Base-by-base conservation (phyloP, 768 basidiomycete genomes). In the Pleurotus tuber-regium region DNA sequence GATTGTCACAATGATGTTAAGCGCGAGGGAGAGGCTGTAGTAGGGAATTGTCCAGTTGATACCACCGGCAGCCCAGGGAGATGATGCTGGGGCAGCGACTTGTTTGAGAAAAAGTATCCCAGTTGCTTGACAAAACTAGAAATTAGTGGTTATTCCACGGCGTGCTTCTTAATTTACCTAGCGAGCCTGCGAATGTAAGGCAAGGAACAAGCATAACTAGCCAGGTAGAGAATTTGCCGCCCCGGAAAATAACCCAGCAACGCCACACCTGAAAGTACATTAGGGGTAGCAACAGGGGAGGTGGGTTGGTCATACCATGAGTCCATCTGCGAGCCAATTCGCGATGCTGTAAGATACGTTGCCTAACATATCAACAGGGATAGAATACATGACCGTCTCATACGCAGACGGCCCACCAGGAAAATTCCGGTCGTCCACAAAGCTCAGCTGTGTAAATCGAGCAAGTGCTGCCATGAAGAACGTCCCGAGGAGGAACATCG, bases 371-470 rank as follows among this genome's bases (percentile, higher is more conserved):
- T 50, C 51, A 7, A 59, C 39, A 11, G 59, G 52, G 14, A 59
- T 54, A 8, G 54, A 56, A 50, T 57, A 69, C 48, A 54, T 52
- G 2, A 44, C n/a, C 6, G 53, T 47, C 16, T 59, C 59, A 28
- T 52, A 70, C 7, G 54, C 58, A 10, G 39, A 59, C 4, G 69
- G 68, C 11, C 69, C 69, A 2, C 66, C 66, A 0, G 63, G 63
- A 28, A 60, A 69, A 40, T 68, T 57, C 4, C 69, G 61, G 40
- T 62, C 42, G 46, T 70, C 62, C 36, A 70, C 61, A 46, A 68
- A 69, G 0, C 59, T 54, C 48, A 65, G 54, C 26, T 66, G 64
- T 0, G 58, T 58, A 47, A 59, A 61, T 14, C 44, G 51, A 48
- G 61, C 58, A 14, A n/a, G n/a, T 19, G 19, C 19, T 14, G 35